phyloP scores from a whole-genome alignment of 805 yeast species.

The Saturnispora serradocipensis region DNA sequence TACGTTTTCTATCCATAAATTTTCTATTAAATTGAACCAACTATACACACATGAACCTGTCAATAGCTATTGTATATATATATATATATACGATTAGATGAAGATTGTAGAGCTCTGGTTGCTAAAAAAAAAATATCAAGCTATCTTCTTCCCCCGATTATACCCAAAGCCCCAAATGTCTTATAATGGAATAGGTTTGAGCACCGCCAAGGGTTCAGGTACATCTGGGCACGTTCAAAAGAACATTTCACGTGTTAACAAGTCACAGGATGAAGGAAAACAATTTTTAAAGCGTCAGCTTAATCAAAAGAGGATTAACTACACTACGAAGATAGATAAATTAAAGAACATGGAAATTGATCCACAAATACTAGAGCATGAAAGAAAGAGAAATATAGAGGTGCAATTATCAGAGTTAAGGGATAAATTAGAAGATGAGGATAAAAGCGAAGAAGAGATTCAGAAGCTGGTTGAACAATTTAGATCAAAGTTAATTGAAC shows the following conservation, averaged over 20 bases:
- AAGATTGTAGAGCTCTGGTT: background rate
- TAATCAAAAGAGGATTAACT: slow-evolving; percentile 6
- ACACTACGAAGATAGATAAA: slow-evolving; percentile 12
- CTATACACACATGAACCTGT: background rate
- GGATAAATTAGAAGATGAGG: slow-evolving; percentile 41
- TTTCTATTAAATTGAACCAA: background rate
- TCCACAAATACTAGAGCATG: slow-evolving; percentile 28
- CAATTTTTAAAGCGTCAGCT: slow-evolving; percentile 31
- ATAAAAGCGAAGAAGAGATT: slow-evolving; percentile 29
- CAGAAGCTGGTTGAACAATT: slow-evolving; percentile 25
- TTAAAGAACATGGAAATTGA: slow-evolving; percentile 12
- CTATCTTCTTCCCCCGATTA: background rate
- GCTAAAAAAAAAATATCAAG: background rate
- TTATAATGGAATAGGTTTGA: slow-evolving; percentile 49
- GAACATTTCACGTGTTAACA: slow-evolving; percentile 27
- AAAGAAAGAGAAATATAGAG: slow-evolving; percentile 32
- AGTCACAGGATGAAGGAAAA: slow-evolving; percentile 26
- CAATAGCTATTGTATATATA: background rate
- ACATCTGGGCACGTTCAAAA: slow-evolving; percentile 55
- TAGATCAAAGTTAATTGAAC: slow-evolving; percentile 11
- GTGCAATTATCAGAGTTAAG: slow-evolving; percentile 41
- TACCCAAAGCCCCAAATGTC: slow-evolving; percentile 30
- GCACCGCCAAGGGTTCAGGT: slow-evolving; percentile 50
- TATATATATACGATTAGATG: background rate
- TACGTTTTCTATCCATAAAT: slow-evolving; percentile 1